Evolutionary conservation across 495 filamentous ascomycete species (phyloP).

Genomic region (Evernia prunastri): DNA sequence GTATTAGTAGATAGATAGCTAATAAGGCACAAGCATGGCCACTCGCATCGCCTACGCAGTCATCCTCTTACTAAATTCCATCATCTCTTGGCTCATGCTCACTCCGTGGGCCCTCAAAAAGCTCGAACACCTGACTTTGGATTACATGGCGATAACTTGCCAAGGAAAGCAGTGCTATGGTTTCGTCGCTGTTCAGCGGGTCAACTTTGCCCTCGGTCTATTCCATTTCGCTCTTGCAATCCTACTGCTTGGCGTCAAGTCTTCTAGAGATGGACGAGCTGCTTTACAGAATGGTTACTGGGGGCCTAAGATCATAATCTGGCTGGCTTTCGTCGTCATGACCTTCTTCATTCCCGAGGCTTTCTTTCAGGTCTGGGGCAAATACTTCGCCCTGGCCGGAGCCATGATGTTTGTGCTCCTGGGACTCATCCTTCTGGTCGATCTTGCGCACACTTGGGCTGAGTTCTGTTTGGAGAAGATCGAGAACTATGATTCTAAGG

Average conservation of each 20-base stretch:
- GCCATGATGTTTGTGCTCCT: constrained; percentile 93
- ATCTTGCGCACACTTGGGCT: constrained; percentile 96
- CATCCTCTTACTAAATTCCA: constrained; percentile 92
- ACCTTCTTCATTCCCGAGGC: constrained; percentile 92
- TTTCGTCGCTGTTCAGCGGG: constrained; percentile 91
- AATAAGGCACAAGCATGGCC: constrained; percentile 59
- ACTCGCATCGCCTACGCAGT: constrained; percentile 97
- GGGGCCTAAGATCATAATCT: constrained; percentile 80
- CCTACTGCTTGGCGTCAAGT: constrained; percentile 78
- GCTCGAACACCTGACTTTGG: constrained; percentile 78
- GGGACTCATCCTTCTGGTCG: constrained; percentile 86
- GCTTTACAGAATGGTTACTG: constrained; percentile 91
- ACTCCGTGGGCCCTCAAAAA: constrained; percentile 98
- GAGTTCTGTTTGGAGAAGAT: constrained; percentile 93
- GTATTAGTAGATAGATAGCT: too few relatives aligned
- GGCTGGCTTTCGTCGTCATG: constrained; percentile 77
- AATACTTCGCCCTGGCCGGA: constrained; percentile 81
- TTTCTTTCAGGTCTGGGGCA: constrained; percentile 95
- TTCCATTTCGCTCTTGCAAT: constrained; percentile 84
- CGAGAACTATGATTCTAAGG: constrained; percentile 73
- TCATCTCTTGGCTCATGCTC: constrained; percentile 97
- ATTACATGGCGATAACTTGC: constrained; percentile 92
- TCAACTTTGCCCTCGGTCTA: constrained; percentile 92
- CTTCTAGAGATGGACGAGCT: constrained; percentile 80
- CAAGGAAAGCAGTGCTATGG: constrained; percentile 87